A percentile compares a stretch with the other conserved stretches of the same genome.
Conservation (phyloP, 371 early-diverging fungal genomes). For the Circinella minor region DNA sequence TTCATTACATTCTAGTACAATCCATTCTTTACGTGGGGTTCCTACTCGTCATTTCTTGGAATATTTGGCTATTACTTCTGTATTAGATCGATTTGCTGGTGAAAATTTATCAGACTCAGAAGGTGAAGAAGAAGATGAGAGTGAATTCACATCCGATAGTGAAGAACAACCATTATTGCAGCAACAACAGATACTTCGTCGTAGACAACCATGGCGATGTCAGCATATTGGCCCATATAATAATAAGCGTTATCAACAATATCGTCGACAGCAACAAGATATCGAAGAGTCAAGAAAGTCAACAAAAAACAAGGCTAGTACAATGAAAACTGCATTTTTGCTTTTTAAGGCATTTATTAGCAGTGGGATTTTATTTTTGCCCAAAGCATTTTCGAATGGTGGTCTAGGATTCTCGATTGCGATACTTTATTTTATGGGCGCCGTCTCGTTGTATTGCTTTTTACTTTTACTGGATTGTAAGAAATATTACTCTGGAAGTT, state of each 20-base stretch:
- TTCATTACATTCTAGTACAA: constrained; percentile 22
- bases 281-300: not conserved
- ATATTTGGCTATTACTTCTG: constrained; percentile 63
- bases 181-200: constrained; percentile 16
- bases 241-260: not conserved
- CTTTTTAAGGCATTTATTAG: constrained; percentile 80
- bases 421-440: constrained; percentile 66
- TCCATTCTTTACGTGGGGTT: constrained; percentile 18
- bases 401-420: constrained; percentile 74
- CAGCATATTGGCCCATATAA: not conserved
- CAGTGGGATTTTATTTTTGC: constrained; percentile 81
- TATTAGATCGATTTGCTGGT: constrained; percentile 75
- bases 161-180: constrained; percentile 44
- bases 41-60: constrained; percentile 69
- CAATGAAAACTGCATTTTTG: constrained; percentile 64
- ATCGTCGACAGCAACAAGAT: constrained; percentile 8
- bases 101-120: constrained; percentile 70
- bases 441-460: constrained; percentile 71
- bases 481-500: constrained; percentile 71
- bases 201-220: constrained; percentile 5
- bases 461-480: constrained; percentile 73
- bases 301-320: constrained; percentile 41
- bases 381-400: constrained; percentile 82
- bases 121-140: constrained; percentile 22
- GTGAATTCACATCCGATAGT: constrained; percentile 43